Evolutionary conservation across 2,329 filamentous ascomycete species (phyloP), one percentile per base, ranked within the genome.

Genomic region (Colletotrichum coccodes): DNA sequence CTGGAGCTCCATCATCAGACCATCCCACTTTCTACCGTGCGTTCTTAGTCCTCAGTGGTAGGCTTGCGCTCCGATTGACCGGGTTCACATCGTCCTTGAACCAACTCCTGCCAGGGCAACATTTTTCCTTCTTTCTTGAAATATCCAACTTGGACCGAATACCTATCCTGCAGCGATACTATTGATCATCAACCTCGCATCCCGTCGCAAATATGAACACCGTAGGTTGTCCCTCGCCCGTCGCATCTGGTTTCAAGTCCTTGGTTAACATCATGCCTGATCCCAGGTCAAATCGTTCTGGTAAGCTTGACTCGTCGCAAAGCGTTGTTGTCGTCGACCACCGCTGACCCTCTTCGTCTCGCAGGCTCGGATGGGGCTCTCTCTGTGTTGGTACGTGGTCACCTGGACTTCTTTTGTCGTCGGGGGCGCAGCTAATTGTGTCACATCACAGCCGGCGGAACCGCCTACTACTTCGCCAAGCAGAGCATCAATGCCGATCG

Each of bases 391-490:
- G 92, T 94, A 88, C 68, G 90, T 76, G 28, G 9, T 56, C 26
- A 34, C 18, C 21, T 28, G 40, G 32, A 40, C 16, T 28, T 23
- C 59, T 28, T 18, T 18, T 28, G 12, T 23, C 53, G 61, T 60
- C 68, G 75, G 52, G 76, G 58, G 9, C 36, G 16, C 12, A 38
- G 32, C 60, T 70, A 59, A 70, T 32, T 18, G 23, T 26, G 26
- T 52, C 63, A 34, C 23, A 42, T 61, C 34, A 60, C 77, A 94
- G 94, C 95, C 73, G 96, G 95, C 77, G 96, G 90, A 72, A 93
- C 92, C 71, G 94, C 95, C 76, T 99, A 98, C 86, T 94, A 93
- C 85, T 97, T 98, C 79, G 96, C 96, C 72, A 99, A 99, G 87
- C 88, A 90, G 77, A 91, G 91, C 80, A 97, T 99, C 87, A 97